Evolutionary conservation across 2,329 filamentous ascomycete species (phyloP).

Genomic region (Colletotrichum magnum): DNA sequence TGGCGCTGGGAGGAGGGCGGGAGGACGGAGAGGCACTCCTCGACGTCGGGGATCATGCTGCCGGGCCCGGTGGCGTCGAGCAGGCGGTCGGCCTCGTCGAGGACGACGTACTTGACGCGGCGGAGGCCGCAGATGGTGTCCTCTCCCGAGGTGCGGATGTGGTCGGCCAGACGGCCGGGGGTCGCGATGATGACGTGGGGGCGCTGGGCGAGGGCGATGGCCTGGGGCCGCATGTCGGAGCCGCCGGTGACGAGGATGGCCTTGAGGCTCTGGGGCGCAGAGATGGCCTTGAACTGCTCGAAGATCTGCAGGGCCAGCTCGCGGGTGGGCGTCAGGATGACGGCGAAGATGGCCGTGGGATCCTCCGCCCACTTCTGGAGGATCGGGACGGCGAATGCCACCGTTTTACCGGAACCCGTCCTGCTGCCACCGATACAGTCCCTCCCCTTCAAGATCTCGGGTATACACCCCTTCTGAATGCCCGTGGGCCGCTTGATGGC

Average conservation of each 20-base stretch:
- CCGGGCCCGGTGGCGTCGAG: conserved; percentile 80
- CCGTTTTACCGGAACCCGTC: conserved; percentile 97
- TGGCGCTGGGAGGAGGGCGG: conserved; percentile 86
- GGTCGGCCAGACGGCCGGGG: conserved; percentile 91
- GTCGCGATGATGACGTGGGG: conserved; percentile 97
- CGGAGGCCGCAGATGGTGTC: conserved; percentile 89
- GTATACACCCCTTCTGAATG: conserved; percentile 94
- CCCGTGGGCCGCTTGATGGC: conserved; percentile 91
- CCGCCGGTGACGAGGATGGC: conserved; percentile 92
- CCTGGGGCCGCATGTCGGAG: conserved; percentile 91
- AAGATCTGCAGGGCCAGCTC: conserved; percentile 96
- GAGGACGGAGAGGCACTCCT: conserved; percentile 86
- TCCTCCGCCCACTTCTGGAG: conserved; percentile 94
- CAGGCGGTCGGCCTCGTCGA: conserved; percentile 95
- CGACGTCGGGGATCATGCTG: conserved; percentile 94
- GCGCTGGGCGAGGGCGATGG: conserved; percentile 83
- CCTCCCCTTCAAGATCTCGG: conserved; percentile 89
- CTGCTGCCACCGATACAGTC: conserved; percentile 96
- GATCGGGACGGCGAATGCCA: conserved; percentile 95
- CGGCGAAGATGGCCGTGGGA: conserved; percentile 89
- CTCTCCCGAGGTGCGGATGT: conserved; percentile 90
- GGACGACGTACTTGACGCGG: conserved; percentile 86
- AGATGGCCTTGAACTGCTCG: conserved; percentile 95
- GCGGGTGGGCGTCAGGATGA: conserved; percentile 90
- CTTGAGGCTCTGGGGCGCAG: conserved; percentile 88